Evolutionary conservation across 768 basidiomycete genomes (phyloP).

Genomic region (Hygrocybe coccinea): DNA sequence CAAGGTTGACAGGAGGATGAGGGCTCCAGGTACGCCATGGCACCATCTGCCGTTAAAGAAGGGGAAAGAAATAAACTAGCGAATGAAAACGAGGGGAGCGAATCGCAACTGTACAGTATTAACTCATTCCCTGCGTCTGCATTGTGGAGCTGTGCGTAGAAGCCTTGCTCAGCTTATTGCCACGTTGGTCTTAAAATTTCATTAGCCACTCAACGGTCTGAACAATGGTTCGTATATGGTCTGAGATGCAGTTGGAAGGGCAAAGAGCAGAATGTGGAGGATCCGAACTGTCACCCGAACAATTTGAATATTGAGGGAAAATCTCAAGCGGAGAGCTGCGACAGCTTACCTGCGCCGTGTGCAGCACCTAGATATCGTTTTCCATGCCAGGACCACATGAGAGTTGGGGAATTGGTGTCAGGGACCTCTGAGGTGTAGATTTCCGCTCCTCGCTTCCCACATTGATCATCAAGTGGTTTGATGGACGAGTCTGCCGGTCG

Average conservation of each 20-base stretch:
- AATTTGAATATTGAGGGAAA: no score
- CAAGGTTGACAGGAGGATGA: slow-evolving; percentile 44
- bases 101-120: slow-evolving; percentile 44
- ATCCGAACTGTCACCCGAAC: slow-evolving; percentile 42
- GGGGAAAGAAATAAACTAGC: neutral
- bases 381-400: slow-evolving; percentile 61
- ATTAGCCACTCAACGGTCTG: slow-evolving; percentile 46
- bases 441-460: slow-evolving; percentile 33
- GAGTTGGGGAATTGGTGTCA: slow-evolving; percentile 29
- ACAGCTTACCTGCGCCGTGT: slow-evolving; percentile 49
- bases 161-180: slow-evolving; percentile 52
- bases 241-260: slow-evolving; percentile 33
- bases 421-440: slow-evolving; percentile 29
- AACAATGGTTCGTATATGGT: slow-evolving; percentile 38
- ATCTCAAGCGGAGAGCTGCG: no score
- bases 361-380: slow-evolving; percentile 53
- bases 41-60: slow-evolving; percentile 43
- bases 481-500: slow-evolving; percentile 29
- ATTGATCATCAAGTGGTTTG: slow-evolving; percentile 40
- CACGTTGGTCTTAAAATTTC: slow-evolving; percentile 38
- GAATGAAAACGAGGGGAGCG: neutral
- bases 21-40: slow-evolving; percentile 50
- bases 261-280: slow-evolving; percentile 46
- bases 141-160: slow-evolving; percentile 15
- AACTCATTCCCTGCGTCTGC: slow-evolving; percentile 26